A percentile compares a stretch with the other conserved stretches of the same genome.
These are phyloP conservation scores for Ustulina deusta DNA, from an alignment of 2,329 filamentous ascomycete genomes.

Conservation along the genomic window DNA sequence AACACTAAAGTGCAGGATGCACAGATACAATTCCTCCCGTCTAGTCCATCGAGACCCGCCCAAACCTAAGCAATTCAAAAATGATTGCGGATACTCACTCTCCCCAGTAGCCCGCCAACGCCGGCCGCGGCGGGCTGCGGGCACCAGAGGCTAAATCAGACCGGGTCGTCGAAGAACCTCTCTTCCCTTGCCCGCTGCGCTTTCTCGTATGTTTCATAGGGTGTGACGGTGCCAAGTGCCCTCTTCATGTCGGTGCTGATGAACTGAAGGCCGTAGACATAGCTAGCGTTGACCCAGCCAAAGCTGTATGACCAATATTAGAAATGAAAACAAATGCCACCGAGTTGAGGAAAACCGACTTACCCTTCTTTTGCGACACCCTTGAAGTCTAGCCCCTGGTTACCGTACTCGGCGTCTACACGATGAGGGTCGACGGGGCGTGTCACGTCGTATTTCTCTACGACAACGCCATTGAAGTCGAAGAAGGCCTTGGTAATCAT, in stretches of 20 bases:
- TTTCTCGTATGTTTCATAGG: constrained; percentile 84
- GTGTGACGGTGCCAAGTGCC: constrained; percentile 87
- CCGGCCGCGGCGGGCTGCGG: not conserved
- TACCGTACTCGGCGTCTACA: constrained; percentile 97
- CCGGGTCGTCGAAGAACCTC: constrained; percentile 58
- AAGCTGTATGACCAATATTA: constrained; percentile 70
- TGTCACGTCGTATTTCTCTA: constrained; percentile 99
- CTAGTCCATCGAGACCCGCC: constrained; percentile 20
- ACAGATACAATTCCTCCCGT: constrained; percentile 2
- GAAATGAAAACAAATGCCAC: not conserved
- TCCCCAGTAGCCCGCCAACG: not conserved
- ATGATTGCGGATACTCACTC: not conserved
- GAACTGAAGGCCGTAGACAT: constrained; percentile 91
- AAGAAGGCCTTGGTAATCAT: constrained; percentile 99
- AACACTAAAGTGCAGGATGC: constrained; percentile 1
- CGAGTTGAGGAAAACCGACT: constrained; percentile 56
- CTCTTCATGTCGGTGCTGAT: constrained; percentile 90
- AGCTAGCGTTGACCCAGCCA: constrained; percentile 98
- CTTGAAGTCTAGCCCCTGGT: constrained; percentile 95
- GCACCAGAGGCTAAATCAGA: constrained; percentile 24
- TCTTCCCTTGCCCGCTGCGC: constrained; percentile 69
- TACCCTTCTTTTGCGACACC: constrained; percentile 96
- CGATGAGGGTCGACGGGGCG: constrained; percentile 89
- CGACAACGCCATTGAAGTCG: constrained; percentile 97
- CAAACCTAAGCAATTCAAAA: constrained; percentile 10